These are phyloP conservation scores for Cornus kousa DNA, from an alignment of 148 eudicot species.

Conservation along the genomic window DNA sequence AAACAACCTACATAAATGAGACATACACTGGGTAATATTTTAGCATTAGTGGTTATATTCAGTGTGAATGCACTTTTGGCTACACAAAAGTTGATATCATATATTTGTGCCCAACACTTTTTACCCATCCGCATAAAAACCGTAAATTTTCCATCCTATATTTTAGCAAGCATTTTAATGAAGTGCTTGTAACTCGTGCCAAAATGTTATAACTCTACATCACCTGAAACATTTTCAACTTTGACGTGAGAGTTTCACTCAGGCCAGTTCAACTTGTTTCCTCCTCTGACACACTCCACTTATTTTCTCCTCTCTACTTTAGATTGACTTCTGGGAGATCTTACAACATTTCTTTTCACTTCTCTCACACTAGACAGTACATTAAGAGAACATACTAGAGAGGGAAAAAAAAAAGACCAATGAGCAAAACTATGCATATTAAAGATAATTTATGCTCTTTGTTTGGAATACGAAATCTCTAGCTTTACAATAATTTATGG, in stretches of 20 bases:
- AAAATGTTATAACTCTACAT: neutral
- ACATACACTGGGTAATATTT: too few relatives aligned
- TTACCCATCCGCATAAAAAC: too few relatives aligned
- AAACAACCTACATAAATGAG: too few relatives aligned
- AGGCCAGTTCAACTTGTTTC: neutral
- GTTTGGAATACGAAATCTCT: too few relatives aligned
- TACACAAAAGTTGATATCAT: too few relatives aligned
- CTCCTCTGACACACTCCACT: neutral
- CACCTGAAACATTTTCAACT: neutral
- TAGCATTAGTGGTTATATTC: too few relatives aligned
- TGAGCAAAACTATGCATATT: neutral
- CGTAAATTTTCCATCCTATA: too few relatives aligned
- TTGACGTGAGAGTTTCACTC: neutral
- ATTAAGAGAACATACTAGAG: neutral
- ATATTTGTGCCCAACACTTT: too few relatives aligned
- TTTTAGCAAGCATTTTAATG: too few relatives aligned
- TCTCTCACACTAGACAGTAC: neutral
- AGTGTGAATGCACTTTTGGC: too few relatives aligned
- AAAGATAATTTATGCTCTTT: neutral
- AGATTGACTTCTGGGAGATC: neutral
- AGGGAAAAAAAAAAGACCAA: neutral
- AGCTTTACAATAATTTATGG: neutral
- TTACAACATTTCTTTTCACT: neutral
- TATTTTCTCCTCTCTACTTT: neutral
- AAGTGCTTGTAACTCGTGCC: neutral